Conservation (phyloP, 176 grass and related monocot species). For the Aechmea fasciata region DNA sequence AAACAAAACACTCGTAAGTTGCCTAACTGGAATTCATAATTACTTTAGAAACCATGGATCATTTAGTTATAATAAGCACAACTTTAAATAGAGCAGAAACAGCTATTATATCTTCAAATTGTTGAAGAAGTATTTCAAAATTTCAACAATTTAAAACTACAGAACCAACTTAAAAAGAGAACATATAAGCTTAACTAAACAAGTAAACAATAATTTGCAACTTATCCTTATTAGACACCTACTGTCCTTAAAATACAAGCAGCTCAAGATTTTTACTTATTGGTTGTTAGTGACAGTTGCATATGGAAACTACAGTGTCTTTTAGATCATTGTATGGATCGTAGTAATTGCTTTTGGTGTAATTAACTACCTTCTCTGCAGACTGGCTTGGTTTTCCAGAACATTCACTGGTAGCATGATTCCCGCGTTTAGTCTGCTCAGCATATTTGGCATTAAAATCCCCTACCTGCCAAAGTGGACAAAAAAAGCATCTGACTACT, state of each 20-base stretch:
- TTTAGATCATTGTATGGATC: not conserved
- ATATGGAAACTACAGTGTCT: slow-evolving; percentile 14
- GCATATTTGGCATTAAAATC: slow-evolving; percentile 35
- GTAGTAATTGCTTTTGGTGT: not conserved
- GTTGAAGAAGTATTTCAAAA: not conserved
- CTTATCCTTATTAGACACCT: slow-evolving; percentile 13
- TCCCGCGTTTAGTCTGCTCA: slow-evolving; percentile 25
- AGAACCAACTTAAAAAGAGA: not conserved
- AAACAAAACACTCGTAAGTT: no score
- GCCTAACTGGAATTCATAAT: no score
- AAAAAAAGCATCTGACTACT: slow-evolving; percentile 30
- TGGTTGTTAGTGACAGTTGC: slow-evolving; percentile 7
- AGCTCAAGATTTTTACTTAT: not conserved
- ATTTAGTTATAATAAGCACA: not conserved
- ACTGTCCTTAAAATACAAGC: no score
- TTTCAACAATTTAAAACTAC: not conserved
- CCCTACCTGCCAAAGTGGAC: slow-evolving; percentile 36
- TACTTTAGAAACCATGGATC: no score
- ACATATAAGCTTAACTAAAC: slow-evolving; percentile 6
- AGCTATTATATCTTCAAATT: slow-evolving; percentile 15
- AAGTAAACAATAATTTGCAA: not conserved
- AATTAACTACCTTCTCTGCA: slow-evolving; percentile 16
- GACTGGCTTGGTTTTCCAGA: slow-evolving; percentile 30
- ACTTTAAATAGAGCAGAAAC: slow-evolving; percentile 10
- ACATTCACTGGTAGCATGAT: slow-evolving; percentile 31